A percentile compares a stretch with the other conserved stretches of the same genome.
Conservation (phyloP, 179 eudicot species). For the Actinidia arguta region DNA sequence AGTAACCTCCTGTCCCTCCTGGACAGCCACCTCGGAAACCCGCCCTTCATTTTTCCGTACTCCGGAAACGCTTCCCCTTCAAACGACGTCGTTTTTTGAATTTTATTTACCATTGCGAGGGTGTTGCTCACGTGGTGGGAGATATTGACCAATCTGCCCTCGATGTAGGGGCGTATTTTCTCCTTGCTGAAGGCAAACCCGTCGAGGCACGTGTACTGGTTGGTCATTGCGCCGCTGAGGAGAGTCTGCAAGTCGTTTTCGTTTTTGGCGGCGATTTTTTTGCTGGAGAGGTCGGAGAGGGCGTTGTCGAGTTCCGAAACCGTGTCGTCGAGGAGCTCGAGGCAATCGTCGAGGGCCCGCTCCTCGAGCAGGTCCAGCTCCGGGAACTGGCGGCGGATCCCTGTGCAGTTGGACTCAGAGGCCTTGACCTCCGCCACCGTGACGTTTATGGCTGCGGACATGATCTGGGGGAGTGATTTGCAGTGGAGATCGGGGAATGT, state of each 20-base stretch:
- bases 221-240: constrained; percentile 84
- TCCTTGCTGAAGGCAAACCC: constrained; percentile 60
- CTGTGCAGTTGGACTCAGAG: constrained; percentile 45
- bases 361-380: constrained; percentile 43
- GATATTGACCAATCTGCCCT: constrained; percentile 41
- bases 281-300: constrained; percentile 36
- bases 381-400: constrained; percentile 31
- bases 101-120: constrained; percentile 66
- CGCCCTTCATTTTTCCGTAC: constrained; percentile 38
- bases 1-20: constrained; percentile 51
- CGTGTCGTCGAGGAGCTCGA: constrained; percentile 65
- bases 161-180: constrained; percentile 41
- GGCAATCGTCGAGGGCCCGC: constrained; percentile 72
- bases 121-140: constrained; percentile 82
- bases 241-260: constrained; percentile 50
- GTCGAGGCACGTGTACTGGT: constrained; percentile 82
- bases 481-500: constrained; percentile 58
- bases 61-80: constrained; percentile 35
- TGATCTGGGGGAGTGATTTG: constrained; percentile 56
- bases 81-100: constrained; percentile 21
- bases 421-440: constrained; percentile 52
- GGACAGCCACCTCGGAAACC: constrained; percentile 64
- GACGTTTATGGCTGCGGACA: constrained; percentile 50
- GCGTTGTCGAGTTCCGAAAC: constrained; percentile 53
- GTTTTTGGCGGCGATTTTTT: constrained; percentile 17